Conservation (phyloP, 768 basidiomycete genomes). For the Pleurotus ostreatus region DNA sequence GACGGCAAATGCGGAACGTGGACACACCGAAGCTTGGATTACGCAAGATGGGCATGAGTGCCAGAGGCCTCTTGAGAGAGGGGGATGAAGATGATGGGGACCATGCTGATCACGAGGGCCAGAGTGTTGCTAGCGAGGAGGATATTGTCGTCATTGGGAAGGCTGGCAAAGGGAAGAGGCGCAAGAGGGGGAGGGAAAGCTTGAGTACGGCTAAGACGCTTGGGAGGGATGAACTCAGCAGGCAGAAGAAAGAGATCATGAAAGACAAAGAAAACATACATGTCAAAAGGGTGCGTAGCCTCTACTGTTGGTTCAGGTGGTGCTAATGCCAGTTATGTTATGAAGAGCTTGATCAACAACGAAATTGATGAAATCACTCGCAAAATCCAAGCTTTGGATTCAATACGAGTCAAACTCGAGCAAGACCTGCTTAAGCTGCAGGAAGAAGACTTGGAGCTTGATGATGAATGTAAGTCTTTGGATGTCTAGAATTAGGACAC, state of each 20-base stretch:
- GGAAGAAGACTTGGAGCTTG: conserved; percentile 95
- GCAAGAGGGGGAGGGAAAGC: conserved; percentile 60
- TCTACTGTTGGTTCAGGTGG: conserved; percentile 8
- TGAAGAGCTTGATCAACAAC: conserved; percentile 75
- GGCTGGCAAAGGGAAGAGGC: conserved; percentile 42
- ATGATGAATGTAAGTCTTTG: conserved; percentile 78
- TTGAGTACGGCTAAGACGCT: conserved; percentile 65
- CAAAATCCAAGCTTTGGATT: conserved; percentile 85
- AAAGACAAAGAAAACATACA: conserved; percentile 91
- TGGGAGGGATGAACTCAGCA: conserved; percentile 78
- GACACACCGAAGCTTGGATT: conserved; percentile 74
- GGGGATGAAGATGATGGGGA: conserved; percentile 44
- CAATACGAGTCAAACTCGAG: conserved; percentile 75
- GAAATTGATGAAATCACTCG: conserved; percentile 87
- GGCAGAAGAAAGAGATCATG: conserved; percentile 82
- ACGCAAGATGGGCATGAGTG: conserved; percentile 74
- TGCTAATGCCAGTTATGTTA: conserved; percentile 8
- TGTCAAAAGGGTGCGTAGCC: conserved; percentile 70
- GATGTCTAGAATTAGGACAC: not conserved
- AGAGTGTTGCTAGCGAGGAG: conserved; percentile 71
- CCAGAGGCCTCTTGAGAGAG: conserved; percentile 67
- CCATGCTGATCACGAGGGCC: conserved; percentile 40
- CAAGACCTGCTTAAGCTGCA: conserved; percentile 80
- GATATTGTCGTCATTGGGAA: conserved; percentile 63
- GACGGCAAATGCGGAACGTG: conserved; percentile 77